phyloP scores from a whole-genome alignment of 2,329 filamentous ascomycete genomes.

The Chalaropsis thielavioides region DNA sequence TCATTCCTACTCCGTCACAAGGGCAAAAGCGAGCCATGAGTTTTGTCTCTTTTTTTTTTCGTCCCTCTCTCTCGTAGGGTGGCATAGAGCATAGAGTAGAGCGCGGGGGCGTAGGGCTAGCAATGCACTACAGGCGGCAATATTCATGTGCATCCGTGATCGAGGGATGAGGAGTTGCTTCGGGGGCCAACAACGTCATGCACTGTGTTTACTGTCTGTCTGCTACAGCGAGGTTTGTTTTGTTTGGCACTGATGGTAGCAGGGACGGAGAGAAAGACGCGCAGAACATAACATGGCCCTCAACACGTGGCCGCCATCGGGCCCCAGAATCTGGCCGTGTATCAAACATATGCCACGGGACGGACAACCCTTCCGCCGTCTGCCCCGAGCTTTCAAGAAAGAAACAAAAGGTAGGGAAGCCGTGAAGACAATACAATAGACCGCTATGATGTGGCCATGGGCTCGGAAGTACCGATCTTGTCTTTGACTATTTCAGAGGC shows the following conservation, averaged over 20 bases:
- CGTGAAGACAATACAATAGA: no score
- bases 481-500: not conserved
- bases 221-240: not conserved
- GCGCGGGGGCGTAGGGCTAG: not conserved
- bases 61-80: not conserved
- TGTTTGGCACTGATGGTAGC: no score
- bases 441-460: no score
- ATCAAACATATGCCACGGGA: not conserved
- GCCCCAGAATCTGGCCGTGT: not conserved
- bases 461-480: no score
- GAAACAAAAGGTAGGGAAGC: not conserved
- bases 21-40: not conserved
- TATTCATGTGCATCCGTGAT: not conserved
- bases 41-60: not conserved
- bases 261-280: not conserved
- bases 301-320: not conserved
- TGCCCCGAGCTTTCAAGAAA: not conserved
- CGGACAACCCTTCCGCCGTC: not conserved
- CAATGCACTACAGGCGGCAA: not conserved
- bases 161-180: not conserved
- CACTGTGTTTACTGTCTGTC: not conserved
- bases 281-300: not conserved
- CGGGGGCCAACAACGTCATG: not conserved
- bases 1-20: not conserved
- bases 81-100: not conserved